Evolutionary conservation across 768 basidiomycete species (phyloP), one percentile per base, ranked within the genome.

Genomic region (Leucosporidium yakuticum): DNA sequence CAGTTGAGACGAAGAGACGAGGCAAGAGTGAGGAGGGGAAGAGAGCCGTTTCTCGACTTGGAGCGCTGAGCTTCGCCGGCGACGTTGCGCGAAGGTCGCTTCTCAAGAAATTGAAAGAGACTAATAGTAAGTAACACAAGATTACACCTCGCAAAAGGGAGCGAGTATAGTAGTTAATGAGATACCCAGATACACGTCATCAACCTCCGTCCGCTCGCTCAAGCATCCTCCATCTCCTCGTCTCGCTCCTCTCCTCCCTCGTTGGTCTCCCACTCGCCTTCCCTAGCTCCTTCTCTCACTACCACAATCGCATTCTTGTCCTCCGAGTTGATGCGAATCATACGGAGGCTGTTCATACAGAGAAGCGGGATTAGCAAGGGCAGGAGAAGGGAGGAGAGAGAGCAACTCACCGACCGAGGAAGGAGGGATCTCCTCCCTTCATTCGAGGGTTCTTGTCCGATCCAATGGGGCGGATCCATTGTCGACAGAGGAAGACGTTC

Each of bases 371-470:
- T 39, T 3, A 55, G 53, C n/a, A 9, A 32, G 31, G 34, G 32
- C n/a, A 62, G 51, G n/a, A 47, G 27, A 32, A 21, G 12, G 34
- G 4, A 31, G 27, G 15, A 21, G 51, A 6, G 49, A 12, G 29
- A 62, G 31, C 2, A 67, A 44, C 39, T 8, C 2, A 44, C 63
- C 71, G 71, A 7, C 68, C 68, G 27, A 73, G 63, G 68, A 64
- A 73, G 9, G 68, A 69, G 4, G 71, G 71, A 58, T 73, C 71
- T 31, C 71, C 71, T 9, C 71, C 71, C 48, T 72, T 72, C 27
- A 29, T 47, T 58, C 39, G 19, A 1, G 62, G 39, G 56, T 67
- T 65, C 56, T 69, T 67, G 27, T 36, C 47, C 11, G 62, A 17
- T 4, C 68, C 66, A 2, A 65, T 61, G 0, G 72, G 72, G 44